Evolutionary conservation across 2,329 filamentous ascomycete genomes (phyloP), one percentile per base, ranked within the genome.

Genomic region (Aphanoascus verrucosus): DNA sequence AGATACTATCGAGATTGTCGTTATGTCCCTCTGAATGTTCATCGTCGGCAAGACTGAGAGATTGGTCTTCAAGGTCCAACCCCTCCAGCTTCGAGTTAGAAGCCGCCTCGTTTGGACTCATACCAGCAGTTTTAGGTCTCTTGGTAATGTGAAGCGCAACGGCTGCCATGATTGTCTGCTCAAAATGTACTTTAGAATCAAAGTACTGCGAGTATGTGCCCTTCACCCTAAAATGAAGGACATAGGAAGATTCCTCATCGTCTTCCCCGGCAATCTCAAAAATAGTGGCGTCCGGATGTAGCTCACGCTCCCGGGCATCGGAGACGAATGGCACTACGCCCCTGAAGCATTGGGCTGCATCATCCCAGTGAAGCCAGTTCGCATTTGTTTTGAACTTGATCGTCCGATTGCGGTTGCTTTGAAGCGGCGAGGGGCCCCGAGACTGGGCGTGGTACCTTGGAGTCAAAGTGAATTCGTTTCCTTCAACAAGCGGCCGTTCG

Each of bases 361-460:
- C 7, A 41, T 61, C 54, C 61, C 60, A 64, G n/a, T 23, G 32
- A 49, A 64, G 56, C 62, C 61, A 64, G 20, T n/a, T 12, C 34
- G 58, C 32, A 17, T 53, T 17, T 23, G 57, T 55, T 19, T 17
- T 23, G 35, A 44, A 56, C 15, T 28, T 11, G 20, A 53, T 48
- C 1, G 17, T 3, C 7, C 35, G 20, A 12, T 6, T 3, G 12
- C 5, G 7, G 14, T 15, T 9, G 19, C 17, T 31, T 3, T 9
- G 8, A 43, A 43, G 19, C 11, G 12, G 6, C 5, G 17, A 40
- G 6, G 1, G 1, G 11, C 11, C 17, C 8, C 51, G 44, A 43
- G 34, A 34, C 6, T 46, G 19, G 28, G 53, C 49, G 31, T 35
- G 43, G 37, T 56, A 58, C n/a, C 38, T 14, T 32, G 58, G 58